phyloP scores from a whole-genome alignment of 2,329 filamentous ascomycete species.

The Monilinia polystroma region DNA sequence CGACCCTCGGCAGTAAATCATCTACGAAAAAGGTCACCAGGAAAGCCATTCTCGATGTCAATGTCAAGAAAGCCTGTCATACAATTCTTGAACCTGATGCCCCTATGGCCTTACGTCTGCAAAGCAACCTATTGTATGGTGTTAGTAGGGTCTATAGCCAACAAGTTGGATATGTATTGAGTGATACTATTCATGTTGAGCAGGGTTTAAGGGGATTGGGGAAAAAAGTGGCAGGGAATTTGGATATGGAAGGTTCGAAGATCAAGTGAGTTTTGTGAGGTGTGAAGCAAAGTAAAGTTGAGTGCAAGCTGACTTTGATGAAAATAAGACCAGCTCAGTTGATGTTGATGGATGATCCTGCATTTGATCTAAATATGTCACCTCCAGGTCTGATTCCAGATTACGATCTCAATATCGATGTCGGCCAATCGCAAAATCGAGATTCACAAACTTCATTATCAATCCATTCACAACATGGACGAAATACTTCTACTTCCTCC shows the following conservation, averaged over 20 bases:
- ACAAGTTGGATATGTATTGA: conserved; percentile 82
- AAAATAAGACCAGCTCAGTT: conserved; percentile 68
- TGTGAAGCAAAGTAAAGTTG: conserved; percentile 14
- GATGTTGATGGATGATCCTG: conserved; percentile 76
- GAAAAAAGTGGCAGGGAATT: conserved; percentile 53
- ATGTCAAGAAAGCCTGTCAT: conserved; percentile 81
- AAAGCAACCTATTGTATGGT: conserved; percentile 85
- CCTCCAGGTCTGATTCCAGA: conserved; percentile 60
- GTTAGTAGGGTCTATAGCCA: conserved; percentile 82
- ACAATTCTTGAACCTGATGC: conserved; percentile 84
- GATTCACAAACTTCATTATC: conserved; percentile 40
- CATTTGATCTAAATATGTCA: conserved; percentile 67
- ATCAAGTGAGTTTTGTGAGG: conserved; percentile 56
- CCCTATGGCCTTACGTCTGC: conserved; percentile 85
- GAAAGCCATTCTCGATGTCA: conserved; percentile 84
- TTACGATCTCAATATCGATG: conserved; percentile 42
- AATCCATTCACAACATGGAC: conserved; percentile 32
- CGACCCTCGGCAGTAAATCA: conserved; percentile 76
- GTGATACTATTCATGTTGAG: conserved; percentile 69
- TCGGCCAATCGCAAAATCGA: conserved; percentile 31
- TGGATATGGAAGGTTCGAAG: conserved; percentile 62
- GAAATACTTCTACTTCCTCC: conserved; percentile 30
- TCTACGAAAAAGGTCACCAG: conserved; percentile 71
- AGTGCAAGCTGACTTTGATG: conserved; percentile 1
- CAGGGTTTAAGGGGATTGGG: conserved; percentile 70